Evolutionary conservation across 805 yeast species (phyloP).

Genomic region (Zygotorulaspora danielsina): DNA sequence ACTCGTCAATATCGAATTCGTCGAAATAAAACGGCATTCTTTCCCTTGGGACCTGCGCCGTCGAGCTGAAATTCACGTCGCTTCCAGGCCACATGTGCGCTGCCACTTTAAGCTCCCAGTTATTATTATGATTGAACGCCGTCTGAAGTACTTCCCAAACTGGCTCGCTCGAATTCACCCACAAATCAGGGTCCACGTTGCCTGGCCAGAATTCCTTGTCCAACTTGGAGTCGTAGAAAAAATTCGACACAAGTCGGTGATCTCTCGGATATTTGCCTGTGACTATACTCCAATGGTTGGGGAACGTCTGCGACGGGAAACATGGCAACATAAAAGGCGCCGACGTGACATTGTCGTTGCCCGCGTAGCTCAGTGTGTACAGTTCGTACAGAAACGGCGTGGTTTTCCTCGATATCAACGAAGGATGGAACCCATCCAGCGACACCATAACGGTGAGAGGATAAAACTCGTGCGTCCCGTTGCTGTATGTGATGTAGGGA

Average conservation of each 20-base stretch:
- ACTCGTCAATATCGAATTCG: constrained; percentile 59
- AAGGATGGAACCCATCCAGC: constrained; percentile 89
- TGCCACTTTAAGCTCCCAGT: constrained; percentile 17
- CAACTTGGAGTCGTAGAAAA: constrained; percentile 46
- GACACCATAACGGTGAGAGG: constrained; percentile 82
- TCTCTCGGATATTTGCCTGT: constrained; percentile 81
- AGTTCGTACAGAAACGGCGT: constrained; percentile 72
- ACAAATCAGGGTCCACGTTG: constrained; percentile 53
- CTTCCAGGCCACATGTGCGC: constrained; percentile 98
- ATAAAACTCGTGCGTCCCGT: constrained; percentile 64
- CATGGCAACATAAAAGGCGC: constrained; percentile 82
- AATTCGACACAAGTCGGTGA: constrained; percentile 71
- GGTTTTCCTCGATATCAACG: constrained; percentile 56
- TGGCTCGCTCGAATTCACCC: constrained; percentile 82
- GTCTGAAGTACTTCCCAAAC: constrained; percentile 72
- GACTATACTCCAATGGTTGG: constrained; percentile 87
- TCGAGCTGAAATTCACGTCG: constrained; percentile 48
- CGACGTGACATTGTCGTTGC: constrained; percentile 24
- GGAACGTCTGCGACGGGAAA: constrained; percentile 85
- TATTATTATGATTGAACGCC: constrained; percentile 44
- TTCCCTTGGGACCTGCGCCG: constrained; percentile 36
- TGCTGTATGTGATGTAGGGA: constrained; percentile 31
- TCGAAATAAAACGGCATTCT: constrained; percentile 52
- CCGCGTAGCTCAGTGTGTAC: constrained; percentile 46
- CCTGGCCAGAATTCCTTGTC: constrained; percentile 51